A percentile compares a stretch with the other conserved stretches of the same genome.
Conservation (phyloP, 371 early-diverging fungal species). For the Amoeboradix gromovi region DNA sequence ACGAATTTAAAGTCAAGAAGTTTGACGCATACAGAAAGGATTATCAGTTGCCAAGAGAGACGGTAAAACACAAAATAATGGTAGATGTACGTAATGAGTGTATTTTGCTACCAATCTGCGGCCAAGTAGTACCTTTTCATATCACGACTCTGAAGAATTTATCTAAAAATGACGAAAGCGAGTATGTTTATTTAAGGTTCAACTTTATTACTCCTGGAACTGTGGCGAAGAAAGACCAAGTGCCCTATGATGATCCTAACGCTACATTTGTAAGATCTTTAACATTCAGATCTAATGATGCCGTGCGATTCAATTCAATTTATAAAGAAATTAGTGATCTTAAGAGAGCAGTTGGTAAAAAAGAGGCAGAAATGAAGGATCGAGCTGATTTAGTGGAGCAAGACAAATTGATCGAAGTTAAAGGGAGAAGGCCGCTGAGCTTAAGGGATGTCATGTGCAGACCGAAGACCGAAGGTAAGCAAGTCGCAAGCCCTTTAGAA, state of each 20-base stretch:
- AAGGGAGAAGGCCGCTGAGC: slow-evolving; percentile 42
- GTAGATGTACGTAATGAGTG: slow-evolving; percentile 68
- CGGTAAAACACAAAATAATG: slow-evolving; percentile 23
- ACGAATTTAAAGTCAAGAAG: slow-evolving; percentile 26
- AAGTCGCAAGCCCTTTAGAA: slow-evolving; percentile 65
- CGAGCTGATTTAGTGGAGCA: slow-evolving; percentile 86
- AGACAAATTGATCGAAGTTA: slow-evolving; percentile 46
- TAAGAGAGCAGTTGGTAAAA: slow-evolving; percentile 42
- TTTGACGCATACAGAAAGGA: slow-evolving; percentile 85
- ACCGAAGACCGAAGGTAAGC: slow-evolving; percentile 55
- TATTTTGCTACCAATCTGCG: slow-evolving; percentile 82
- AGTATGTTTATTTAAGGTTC: slow-evolving; percentile 69
- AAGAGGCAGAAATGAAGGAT: slow-evolving; percentile 71
- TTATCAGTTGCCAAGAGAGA: slow-evolving; percentile 36
- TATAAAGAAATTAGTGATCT: slow-evolving; percentile 49
- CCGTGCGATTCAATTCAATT: slow-evolving; percentile 46
- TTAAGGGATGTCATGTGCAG: slow-evolving; percentile 63
- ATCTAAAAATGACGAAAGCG: slow-evolving; percentile 81
- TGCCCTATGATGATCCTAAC: slow-evolving; percentile 57
- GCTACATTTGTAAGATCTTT: slow-evolving; percentile 70
- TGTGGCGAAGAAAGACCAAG: slow-evolving; percentile 49
- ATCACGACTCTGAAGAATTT: slow-evolving; percentile 82
- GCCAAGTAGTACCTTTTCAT: slow-evolving; percentile 94
- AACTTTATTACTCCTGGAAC: slow-evolving; percentile 88
- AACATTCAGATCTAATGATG: slow-evolving; percentile 62